A percentile compares a stretch with the other conserved stretches of the same genome.
These are phyloP conservation scores for Chlorociboria aeruginascens DNA, from an alignment of 495 filamentous ascomycete species.

Conservation along the genomic window DNA sequence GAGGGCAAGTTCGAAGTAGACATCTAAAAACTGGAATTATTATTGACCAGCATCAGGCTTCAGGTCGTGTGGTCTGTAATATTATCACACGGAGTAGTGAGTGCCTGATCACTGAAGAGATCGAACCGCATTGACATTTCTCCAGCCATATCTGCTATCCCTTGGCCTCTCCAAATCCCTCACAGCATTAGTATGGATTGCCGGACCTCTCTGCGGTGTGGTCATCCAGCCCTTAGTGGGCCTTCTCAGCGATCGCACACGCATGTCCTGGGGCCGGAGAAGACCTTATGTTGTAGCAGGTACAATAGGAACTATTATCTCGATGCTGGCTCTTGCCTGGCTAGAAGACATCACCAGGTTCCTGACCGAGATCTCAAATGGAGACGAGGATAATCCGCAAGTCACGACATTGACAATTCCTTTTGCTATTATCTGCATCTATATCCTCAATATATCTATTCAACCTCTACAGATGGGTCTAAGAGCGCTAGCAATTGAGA, in stretches of 20 bases:
- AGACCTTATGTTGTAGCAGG: constrained; percentile 12
- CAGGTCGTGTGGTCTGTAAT: background rate
- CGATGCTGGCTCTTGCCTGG: constrained; percentile 6
- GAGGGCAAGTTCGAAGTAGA: no score
- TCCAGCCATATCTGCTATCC: constrained; percentile 8
- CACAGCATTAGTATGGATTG: constrained; percentile 13
- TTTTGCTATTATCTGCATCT: constrained; percentile 1
- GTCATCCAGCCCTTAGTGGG: constrained; percentile 17
- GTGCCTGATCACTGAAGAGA: background rate
- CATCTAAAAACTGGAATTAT: no score
- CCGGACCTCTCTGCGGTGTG: constrained; percentile 13
- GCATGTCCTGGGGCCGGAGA: constrained; percentile 5
- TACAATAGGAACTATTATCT: background rate
- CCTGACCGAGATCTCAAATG: background rate
- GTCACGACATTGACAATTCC: background rate
- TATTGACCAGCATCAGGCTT: background rate
- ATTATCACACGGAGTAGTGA: background rate
- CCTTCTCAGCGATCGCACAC: constrained; percentile 6
- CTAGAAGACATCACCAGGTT: background rate
- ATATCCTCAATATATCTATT: constrained; percentile 7
- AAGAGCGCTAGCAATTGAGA: constrained; percentile 13
- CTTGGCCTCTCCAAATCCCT: constrained; percentile 11
- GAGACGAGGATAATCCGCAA: background rate
- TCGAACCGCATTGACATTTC: background rate
- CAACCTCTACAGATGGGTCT: constrained; percentile 16